Evolutionary conservation across 306 rosid genomes (phyloP).

Genomic region (Cucumis melo): DNA sequence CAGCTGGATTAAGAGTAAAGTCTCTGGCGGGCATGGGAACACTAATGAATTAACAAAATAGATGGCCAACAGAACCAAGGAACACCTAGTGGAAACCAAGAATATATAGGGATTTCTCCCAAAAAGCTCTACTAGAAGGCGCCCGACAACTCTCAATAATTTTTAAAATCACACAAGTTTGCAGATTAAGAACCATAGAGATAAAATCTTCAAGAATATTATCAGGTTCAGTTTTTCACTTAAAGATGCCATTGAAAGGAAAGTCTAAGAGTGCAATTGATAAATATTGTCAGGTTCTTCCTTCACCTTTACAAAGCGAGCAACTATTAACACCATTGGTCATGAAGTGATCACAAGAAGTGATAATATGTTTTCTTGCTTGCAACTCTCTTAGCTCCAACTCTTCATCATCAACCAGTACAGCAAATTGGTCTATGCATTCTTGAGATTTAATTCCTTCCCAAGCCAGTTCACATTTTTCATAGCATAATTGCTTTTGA

Average conservation of each 20-base stretch:
- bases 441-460: conserved; percentile 34
- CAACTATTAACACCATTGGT: conserved; percentile 37
- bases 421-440: conserved; percentile 27
- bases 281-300: not conserved
- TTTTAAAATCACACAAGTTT: not conserved
- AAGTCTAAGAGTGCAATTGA: not conserved
- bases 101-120: not conserved
- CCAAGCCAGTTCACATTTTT: conserved; percentile 58
- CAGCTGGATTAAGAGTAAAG: not conserved
- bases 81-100: not conserved
- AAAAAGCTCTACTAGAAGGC: not conserved
- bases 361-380: conserved; percentile 29
- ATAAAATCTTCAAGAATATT: not conserved
- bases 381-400: conserved; percentile 62
- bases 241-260: not conserved
- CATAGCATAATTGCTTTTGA: conserved; percentile 22
- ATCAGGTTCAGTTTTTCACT: not conserved
- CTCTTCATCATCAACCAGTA: conserved; percentile 82
- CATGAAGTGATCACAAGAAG: conserved; percentile 50
- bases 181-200: not conserved
- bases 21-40: not conserved
- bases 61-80: not conserved
- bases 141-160: not conserved
- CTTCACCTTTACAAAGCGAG: conserved; percentile 69
- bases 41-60: not conserved